Base-by-base conservation (phyloP, 805 yeast genomes). In the Zygoascus biomembranicola region DNA sequence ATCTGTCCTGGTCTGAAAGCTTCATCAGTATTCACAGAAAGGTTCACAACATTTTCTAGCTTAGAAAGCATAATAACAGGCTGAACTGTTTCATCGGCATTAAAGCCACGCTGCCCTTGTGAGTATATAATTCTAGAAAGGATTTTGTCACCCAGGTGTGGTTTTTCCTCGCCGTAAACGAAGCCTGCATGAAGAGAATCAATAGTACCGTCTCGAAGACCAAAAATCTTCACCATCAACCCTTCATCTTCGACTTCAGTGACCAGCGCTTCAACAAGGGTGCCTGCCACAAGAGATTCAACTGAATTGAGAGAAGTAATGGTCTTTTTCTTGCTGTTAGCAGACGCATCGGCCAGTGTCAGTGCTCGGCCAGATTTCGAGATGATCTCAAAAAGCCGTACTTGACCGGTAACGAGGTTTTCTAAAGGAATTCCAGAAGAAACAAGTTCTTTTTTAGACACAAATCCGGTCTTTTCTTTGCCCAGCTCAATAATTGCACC, bases 231-330 rank as follows among this genome's bases (percentile, higher is more conserved):
- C 58, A 86, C 79, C n/a, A 77, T 68, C 16, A 88, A 68, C 57
- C 99, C 99, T 39, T 78, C 69, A 8, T 72, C 65, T 28, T 76
- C 68, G 19, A 81, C 77, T 8, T 80, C 82, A 19, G 84, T 76
- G 19, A 90, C 77, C 31, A 84, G 69, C 6, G 90, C 86, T 55
- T 86, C 89, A 9, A 90, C 88, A 10, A 83, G 63, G 58, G 83
- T 79, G 62, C 99, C 99, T 2, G 99, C 95, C 41, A 86, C 77
- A 28, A 90, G 77, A 3, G 95, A 81, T 62, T 90, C 95, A 19
- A 88, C 72, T 1, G 95, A 81, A 1, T 89, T 76, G 44, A 85
- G 82, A 5, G 85, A 72, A 3, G 79, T 64, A 8, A 41, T 39
- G 5, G 41, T n/a, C 20, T 41, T 42, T 11, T 26, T 23, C 14